Evolutionary conservation across 2,329 filamentous ascomycete species (phyloP), one percentile per base, ranked within the genome.

Genomic region (Paraconiothyrium sp.): DNA sequence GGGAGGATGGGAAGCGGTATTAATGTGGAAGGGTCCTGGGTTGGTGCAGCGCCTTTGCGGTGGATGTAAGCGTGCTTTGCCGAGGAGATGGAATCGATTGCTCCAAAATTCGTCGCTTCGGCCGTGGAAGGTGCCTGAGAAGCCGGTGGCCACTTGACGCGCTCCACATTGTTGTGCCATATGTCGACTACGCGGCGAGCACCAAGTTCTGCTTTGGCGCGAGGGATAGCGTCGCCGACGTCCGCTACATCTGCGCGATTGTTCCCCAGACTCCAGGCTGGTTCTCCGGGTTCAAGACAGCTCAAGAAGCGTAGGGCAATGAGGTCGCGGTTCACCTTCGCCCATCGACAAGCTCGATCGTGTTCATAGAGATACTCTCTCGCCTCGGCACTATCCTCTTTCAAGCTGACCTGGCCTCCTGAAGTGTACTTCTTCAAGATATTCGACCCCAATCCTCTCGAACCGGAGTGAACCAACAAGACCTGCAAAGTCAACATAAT

Each of bases 21-120:
- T 4, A 65, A 61, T 5, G 69, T 70, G 11, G 41, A 51, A 0
- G 72, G 66, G 35, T 70, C 48, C 49, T 72, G 69, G 0, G 74
- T 72, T 0, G 78, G 76, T 20, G 77, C 77, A 20, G 76, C 77
- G 24, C 78, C 78, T 72, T 80, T 80, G 57, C 77, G 73, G 54
- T 80, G 77, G 55, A 80, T 70, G 54, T 75, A 79, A 14, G 24
- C 24, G 46, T 48, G 24, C 5, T 1, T 22, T 9, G 3, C 5
- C 16, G 46, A n/a, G 14, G 46, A 32, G n/a, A 24, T n/a, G 46
- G 24, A 22, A 48, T 14, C 14, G 14, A 24, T 9, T 24, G 46
- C 5, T n/a, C 6, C 7, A n/a, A n/a, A 16, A n/a, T n/a, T 27
- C 22, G 24, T 48, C 4, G 51, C 51, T 10, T 59, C 55, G 10